These are phyloP conservation scores for Tarenaya hassleriana DNA, from an alignment of 345 rosid genomes.

Conservation along the genomic window DNA sequence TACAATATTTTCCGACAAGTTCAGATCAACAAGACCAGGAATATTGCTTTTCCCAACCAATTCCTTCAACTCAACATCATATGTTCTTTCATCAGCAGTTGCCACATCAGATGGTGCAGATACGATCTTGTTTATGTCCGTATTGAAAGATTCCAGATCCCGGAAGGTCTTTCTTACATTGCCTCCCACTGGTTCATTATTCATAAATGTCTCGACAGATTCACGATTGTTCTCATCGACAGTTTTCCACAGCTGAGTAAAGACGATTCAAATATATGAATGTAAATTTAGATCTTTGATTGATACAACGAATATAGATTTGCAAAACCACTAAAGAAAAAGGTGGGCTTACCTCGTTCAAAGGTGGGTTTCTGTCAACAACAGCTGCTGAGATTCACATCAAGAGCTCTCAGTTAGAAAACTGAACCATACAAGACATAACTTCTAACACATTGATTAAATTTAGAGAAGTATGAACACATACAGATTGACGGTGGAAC, in stretches of 20 bases:
- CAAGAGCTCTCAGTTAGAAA: background rate
- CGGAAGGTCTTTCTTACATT: conserved; percentile 47
- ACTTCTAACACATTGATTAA: background rate
- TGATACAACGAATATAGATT: too few species aligned
- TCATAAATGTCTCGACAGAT: conserved; percentile 33
- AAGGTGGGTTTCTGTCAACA: conserved; percentile 49
- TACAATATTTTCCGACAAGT: conserved; percentile 24
- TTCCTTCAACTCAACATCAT: conserved; percentile 27
- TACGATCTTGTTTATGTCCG: conserved; percentile 42
- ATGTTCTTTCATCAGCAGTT: too few species aligned
- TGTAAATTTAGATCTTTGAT: too few species aligned
- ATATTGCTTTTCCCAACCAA: conserved; percentile 11
- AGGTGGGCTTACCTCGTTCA: conserved; percentile 55
- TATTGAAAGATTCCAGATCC: conserved; percentile 38
- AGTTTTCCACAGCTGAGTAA: conserved; percentile 57
- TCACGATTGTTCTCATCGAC: conserved; percentile 48
- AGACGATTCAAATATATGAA: too few species aligned
- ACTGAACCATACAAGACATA: too few species aligned
- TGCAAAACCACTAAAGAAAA: conserved; percentile 5
- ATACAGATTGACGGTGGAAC: conserved; percentile 52
- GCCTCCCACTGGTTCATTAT: conserved; percentile 27
- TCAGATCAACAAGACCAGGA: conserved; percentile 23
- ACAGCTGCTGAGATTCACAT: conserved; percentile 38
- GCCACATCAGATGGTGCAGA: conserved; percentile 15
- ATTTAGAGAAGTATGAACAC: conserved; percentile 19